Percentiles rank a stretch among this genome's conserved stretches.
Conservation (phyloP, 305 asterid species). For the Andrographis paniculata region DNA sequence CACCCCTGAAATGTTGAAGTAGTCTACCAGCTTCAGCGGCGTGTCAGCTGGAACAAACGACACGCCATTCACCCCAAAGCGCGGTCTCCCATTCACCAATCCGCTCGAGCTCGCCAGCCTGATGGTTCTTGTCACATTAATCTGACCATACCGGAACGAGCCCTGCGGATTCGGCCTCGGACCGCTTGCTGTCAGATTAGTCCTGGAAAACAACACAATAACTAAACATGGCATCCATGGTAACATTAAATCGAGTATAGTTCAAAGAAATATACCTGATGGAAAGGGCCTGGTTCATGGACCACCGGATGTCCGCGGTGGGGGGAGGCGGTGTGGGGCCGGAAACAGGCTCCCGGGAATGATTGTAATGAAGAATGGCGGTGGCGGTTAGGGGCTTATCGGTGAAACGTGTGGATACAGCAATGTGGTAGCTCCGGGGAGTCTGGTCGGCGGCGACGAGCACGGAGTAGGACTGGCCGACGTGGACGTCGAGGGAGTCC, state of each 20-base stretch:
- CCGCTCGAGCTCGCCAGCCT: conserved; percentile 64
- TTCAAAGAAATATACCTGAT: no score
- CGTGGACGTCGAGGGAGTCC: conserved; percentile 59
- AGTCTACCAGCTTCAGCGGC: conserved; percentile 85
- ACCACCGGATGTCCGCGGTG: conserved; percentile 25
- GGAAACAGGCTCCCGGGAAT: conserved; percentile 30
- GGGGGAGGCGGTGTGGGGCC: conserved; percentile 40
- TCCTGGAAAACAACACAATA: conserved; percentile 43
- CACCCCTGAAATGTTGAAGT: conserved; percentile 49
- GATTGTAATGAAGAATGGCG: conserved; percentile 45
- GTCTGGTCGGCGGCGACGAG: conserved; percentile 56
- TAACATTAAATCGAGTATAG: no score
- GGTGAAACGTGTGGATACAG: conserved; percentile 48
- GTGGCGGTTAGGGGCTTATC: conserved; percentile 39
- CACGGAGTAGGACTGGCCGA: conserved; percentile 70
- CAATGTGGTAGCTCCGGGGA: conserved; percentile 40
- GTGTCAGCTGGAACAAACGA: conserved; percentile 65
- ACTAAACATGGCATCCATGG: no score
- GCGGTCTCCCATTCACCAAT: conserved; percentile 52
- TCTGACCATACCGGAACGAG: conserved; percentile 69
- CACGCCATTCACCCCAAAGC: conserved; percentile 69
- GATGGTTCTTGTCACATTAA: conserved; percentile 49
- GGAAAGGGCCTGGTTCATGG: conserved; percentile 62
- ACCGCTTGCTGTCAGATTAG: conserved; percentile 69
- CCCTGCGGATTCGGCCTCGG: conserved; percentile 89